A percentile compares a stretch with the other conserved stretches of the same genome.
Conservation (phyloP, 352 stramenopile genomes). For the Pythium guiyangense region DNA sequence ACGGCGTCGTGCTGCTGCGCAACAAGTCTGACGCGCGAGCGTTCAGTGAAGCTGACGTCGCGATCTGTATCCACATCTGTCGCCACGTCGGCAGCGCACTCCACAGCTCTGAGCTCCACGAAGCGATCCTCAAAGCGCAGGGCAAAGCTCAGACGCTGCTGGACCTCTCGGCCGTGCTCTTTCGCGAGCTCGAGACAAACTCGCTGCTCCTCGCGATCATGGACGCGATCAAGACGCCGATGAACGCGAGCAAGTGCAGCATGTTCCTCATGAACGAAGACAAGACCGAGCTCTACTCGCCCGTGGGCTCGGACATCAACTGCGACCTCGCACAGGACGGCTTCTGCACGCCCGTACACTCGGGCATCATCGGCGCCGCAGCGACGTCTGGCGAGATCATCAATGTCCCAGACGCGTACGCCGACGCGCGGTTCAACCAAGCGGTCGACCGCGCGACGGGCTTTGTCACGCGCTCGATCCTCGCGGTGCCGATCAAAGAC, state of each 20-base stretch:
- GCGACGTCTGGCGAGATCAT: slow-evolving; percentile 63
- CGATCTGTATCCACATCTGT: slow-evolving; percentile 47
- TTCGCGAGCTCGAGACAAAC: slow-evolving; percentile 58
- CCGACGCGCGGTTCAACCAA: slow-evolving; percentile 59
- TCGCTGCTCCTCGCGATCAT: slow-evolving; percentile 50
- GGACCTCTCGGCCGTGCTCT: slow-evolving; percentile 59
- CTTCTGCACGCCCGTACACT: slow-evolving; percentile 48
- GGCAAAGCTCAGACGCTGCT: slow-evolving; percentile 62
- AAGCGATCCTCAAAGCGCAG: slow-evolving; percentile 48
- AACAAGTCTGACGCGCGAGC: slow-evolving; percentile 22
- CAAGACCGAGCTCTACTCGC: slow-evolving; percentile 50
- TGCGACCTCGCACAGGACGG: slow-evolving; percentile 35
- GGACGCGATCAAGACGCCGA: slow-evolving; percentile 45
- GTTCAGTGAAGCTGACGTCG: slow-evolving; percentile 53
- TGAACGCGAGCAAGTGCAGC: slow-evolving; percentile 49
- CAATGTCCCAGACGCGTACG: slow-evolving; percentile 73
- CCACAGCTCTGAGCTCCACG: slow-evolving; percentile 52
- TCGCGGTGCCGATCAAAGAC: slow-evolving; percentile 83
- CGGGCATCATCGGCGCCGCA: slow-evolving; percentile 52
- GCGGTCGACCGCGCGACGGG: slow-evolving; percentile 54
- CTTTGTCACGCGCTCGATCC: slow-evolving; percentile 65
- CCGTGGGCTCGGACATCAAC: slow-evolving; percentile 35
- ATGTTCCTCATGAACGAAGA: slow-evolving; percentile 65
- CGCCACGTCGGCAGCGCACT: slow-evolving; percentile 49
- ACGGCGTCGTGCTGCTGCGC: slow-evolving; percentile 56